phyloP scores from a whole-genome alignment of 805 yeast genomes.

The Spathaspora sp. region DNA sequence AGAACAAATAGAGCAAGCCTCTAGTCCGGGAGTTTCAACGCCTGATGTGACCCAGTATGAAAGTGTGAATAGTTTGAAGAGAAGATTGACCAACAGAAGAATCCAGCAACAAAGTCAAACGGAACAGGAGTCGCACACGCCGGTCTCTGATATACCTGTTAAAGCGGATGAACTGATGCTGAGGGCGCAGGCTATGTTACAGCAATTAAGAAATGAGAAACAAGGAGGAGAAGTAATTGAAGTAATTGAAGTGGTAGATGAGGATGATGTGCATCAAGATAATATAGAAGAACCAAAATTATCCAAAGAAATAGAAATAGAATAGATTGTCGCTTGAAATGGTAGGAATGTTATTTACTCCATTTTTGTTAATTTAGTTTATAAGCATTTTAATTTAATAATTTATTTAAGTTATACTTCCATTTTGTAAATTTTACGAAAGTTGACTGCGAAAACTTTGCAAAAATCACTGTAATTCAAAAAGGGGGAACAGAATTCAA shows the following conservation, averaged over 20 bases:
- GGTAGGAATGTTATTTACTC: no score
- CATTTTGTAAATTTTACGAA: neutral
- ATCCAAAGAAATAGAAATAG: neutral
- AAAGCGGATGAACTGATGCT: constrained; percentile 27
- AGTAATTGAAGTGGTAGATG: neutral
- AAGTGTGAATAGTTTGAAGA: constrained; percentile 33
- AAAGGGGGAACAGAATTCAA: neutral
- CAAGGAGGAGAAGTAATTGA: neutral
- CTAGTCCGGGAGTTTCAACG: constrained; percentile 1
- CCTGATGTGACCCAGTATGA: constrained; percentile 24
- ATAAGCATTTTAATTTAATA: neutral
- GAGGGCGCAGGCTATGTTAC: constrained; percentile 40
- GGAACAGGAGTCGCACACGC: neutral
- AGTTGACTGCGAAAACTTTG: neutral
- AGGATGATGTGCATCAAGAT: neutral
- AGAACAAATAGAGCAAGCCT: constrained; percentile 5
- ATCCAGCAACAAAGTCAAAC: constrained; percentile 5
- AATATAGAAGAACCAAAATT: neutral
- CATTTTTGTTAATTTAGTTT: neutral
- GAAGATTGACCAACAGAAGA: constrained; percentile 35
- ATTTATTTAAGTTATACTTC: neutral
- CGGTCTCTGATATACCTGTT: constrained; percentile 5
- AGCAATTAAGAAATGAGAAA: constrained; percentile 23
- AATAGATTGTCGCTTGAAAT: no score
- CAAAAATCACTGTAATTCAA: neutral